Base-by-base conservation (phyloP, 306 rosid species). In the Cucurbita argyrosperma region DNA sequence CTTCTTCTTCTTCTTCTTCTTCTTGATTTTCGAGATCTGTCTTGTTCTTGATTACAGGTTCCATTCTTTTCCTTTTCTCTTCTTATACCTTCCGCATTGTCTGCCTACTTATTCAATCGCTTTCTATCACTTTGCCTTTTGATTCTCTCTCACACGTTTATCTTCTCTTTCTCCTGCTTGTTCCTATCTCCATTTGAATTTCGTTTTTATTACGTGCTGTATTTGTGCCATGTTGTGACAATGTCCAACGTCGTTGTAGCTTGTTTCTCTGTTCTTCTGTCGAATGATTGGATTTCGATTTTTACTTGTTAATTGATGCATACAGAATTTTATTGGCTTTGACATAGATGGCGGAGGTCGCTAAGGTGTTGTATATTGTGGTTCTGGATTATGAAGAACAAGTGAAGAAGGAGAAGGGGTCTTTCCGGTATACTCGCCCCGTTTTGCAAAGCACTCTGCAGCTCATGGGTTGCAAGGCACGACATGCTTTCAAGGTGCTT, bases 391-490 rank as follows among this genome's bases (percentile, higher is more conserved):
- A 83, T 26, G 83, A 57, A 54, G 89, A 74, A 1, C 81, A 80
- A 80, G 68, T 76, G 76, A 80, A 80, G 53, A 80, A 85, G 10
- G 86, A 82, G 10, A 86, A 86, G 47, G 88, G 84, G 58, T 91
- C 97, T 1, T 94, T 89, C 59, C 83, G 96, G 0, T 91, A 94
- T 70, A 81, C 99, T 79, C 96, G 97, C 14, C 68, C 97, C 7
- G 90, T 94, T 78, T 81, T 94, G 52, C 99, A 90, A 76, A 94
- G 90, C 63, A 91, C 91, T 52, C 84, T 94, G 35, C 99, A 94
- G 72, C 95, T 94, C n/a, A 94, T 94, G 83, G 99, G 99, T 69
- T 94, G 99, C 79, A 94, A 91, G 69, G 91, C 97, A 6, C 85
- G 99, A 6, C 99, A 94, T 70, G 96, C 99, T 62, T 91, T 94